Evolutionary conservation across 1,284 basidiomycete species (phyloP).

Genomic region (Taiwanofungus camphoratus): DNA sequence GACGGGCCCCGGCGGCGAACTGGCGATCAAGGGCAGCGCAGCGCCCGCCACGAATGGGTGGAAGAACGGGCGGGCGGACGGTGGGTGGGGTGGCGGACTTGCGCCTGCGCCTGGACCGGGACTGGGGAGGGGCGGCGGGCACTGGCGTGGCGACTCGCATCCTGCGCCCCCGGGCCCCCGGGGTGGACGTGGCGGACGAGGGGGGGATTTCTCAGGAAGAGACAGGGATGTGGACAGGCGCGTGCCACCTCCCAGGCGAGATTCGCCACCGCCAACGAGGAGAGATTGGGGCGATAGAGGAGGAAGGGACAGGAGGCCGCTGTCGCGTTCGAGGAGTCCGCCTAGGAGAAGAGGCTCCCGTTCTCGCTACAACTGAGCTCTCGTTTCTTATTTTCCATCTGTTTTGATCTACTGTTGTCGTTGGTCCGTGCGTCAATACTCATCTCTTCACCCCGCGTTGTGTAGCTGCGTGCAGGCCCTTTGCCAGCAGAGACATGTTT

Average conservation of each 20-base stretch:
- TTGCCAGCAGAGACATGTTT: no score
- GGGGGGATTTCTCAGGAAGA: conserved; percentile 27
- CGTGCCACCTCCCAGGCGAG: conserved; percentile 28
- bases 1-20: conserved; percentile 32
- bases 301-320: conserved; percentile 35
- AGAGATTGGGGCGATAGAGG: conserved; percentile 32
- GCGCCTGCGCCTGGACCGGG: conserved; percentile 29
- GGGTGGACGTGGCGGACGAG: conserved; percentile 39
- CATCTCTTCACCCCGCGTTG: no score
- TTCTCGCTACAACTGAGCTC: conserved; percentile 24
- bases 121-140: conserved; percentile 49
- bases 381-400: no score
- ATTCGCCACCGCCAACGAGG: conserved; percentile 39
- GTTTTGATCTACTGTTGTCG: no score
- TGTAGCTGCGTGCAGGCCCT: no score
- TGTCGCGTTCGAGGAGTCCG: conserved; percentile 33
- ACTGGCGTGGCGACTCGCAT: conserved; percentile 63
- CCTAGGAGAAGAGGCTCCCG: conserved; percentile 22
- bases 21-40: conserved; percentile 44
- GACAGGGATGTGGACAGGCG: conserved; percentile 24
- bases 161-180: conserved; percentile 34
- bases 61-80: conserved; percentile 37
- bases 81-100: conserved; percentile 40
- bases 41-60: conserved; percentile 33
- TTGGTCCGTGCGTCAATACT: no score